Percentiles rank a stretch among this genome's conserved stretches.
These are phyloP conservation scores for Leishmania tropica DNA, from an alignment of 208 protist species.

Conservation along the genomic window DNA sequence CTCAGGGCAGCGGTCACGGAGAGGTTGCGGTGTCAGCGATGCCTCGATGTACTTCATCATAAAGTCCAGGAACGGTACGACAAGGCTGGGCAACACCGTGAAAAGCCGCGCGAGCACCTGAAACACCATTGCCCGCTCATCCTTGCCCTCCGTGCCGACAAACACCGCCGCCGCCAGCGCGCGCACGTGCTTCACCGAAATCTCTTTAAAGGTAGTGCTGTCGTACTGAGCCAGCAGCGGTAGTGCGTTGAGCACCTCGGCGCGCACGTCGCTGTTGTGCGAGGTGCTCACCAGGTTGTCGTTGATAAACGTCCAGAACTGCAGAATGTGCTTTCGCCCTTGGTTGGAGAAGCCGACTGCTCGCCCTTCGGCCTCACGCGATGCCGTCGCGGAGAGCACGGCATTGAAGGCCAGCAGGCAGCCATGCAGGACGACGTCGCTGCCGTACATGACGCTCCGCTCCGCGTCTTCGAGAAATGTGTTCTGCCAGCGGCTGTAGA, in stretches of 20 bases:
- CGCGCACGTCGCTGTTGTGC: constrained; percentile 38
- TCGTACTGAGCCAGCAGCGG: constrained; percentile 84
- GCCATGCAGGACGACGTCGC: constrained; percentile 53
- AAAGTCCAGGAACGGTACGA: constrained; percentile 62
- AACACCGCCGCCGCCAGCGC: constrained; percentile 54
- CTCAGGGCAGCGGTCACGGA: constrained; percentile 70
- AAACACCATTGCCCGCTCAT: constrained; percentile 75
- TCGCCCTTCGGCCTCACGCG: constrained; percentile 33
- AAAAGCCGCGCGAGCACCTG: constrained; percentile 59
- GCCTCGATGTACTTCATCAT: constrained; percentile 85
- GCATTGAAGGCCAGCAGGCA: constrained; percentile 72
- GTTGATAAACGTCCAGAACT: constrained; percentile 70
- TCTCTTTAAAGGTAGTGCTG: constrained; percentile 56
- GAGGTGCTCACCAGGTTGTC: constrained; percentile 33
- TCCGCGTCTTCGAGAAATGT: constrained; percentile 58
- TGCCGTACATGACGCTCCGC: constrained; percentile 41
- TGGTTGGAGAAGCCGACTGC: constrained; percentile 49
- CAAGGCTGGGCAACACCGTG: constrained; percentile 63
- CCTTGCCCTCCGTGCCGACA: constrained; percentile 36
- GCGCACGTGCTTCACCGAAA: constrained; percentile 47
- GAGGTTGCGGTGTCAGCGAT: constrained; percentile 48
- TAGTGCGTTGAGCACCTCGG: constrained; percentile 60
- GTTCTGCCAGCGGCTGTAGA: constrained; percentile 69
- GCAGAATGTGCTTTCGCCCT: constrained; percentile 37
- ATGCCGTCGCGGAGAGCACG: constrained; percentile 62